Base-by-base conservation (phyloP, 2,329 filamentous ascomycete genomes). In the Colletotrichum sp. region DNA sequence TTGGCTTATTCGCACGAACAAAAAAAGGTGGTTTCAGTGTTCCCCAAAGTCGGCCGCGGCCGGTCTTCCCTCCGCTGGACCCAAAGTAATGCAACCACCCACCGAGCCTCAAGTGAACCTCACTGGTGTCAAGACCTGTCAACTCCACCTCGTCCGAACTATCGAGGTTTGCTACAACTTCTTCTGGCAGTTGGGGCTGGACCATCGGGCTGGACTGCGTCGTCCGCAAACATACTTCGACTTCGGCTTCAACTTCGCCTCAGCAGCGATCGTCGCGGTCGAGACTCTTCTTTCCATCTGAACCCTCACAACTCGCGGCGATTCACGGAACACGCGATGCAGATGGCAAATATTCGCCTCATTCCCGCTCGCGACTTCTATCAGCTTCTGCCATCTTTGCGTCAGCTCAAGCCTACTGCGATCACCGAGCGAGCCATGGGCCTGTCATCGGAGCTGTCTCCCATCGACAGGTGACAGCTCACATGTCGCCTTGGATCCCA, bases 401-500 rank as follows among this genome's bases (percentile, higher is more conserved):
- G 18, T 24, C 32, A 64, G 32, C 4, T 18, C 15, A 39, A 34
- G 34, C 32, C 59, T 76, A 36, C 34, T 64, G 28, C 74, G 70
- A 66, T 16, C 34, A 32, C 65, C 59, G 71, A 69, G 62, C 49
- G 74, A 74, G 66, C 59, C 44, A 39, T 26, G 49, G 12, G 49
- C 52, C 44, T 63, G 49, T 49, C 21, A 65, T 69, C 64, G 49
- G 32, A 68, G 16, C 16, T 13, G 59, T 52, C 8, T 21, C 18
- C 21, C 32, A 57, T 62, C 21, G n/a, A n/a, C 55, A 26, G 70
- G 36, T 76, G 69, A 76, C 69, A 73, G 63, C 69, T 68, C 73
- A 73, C 28, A 64, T 62, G 21, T 66, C 52, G 39, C 24, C 64
- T 64, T 26, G 28, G 65, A 62, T 26, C 62, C 55, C 64, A 55